phyloP scores from a whole-genome alignment of 495 filamentous ascomycete genomes.

The Haplographium delicatum region DNA sequence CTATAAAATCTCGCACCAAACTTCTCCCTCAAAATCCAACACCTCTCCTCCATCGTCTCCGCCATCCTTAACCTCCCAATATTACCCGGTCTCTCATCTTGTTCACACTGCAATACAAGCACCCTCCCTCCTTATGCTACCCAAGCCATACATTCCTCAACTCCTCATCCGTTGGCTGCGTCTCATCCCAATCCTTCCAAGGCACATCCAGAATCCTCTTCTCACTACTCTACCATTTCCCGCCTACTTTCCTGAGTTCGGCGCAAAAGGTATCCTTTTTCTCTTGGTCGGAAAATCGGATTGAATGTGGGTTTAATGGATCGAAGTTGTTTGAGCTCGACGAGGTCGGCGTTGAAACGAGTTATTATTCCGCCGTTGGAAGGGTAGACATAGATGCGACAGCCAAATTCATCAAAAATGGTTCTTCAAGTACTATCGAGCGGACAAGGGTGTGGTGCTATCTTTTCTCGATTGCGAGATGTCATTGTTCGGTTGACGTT shows the following conservation, averaged over 20 bases:
- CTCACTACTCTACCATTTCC: constrained; percentile 3
- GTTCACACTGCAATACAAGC: background rate
- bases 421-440: background rate
- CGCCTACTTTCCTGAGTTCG: background rate
- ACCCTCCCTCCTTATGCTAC: constrained; percentile 2
- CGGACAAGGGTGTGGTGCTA: background rate
- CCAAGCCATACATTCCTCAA: constrained; percentile 1
- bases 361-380: constrained; percentile 2
- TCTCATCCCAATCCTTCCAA: background rate
- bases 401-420: background rate
- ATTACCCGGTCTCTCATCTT: background rate
- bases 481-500: background rate
- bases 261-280: constrained; percentile 3
- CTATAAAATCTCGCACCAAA: background rate
- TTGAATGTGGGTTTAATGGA: background rate
- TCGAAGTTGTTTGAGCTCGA: constrained; percentile 3
- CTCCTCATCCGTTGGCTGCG: background rate
- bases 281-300: background rate
- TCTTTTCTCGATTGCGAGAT: background rate
- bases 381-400: background rate
- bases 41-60: constrained; percentile 7
- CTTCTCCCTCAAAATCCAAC: constrained; percentile 3
- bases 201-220: background rate
- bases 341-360: background rate
- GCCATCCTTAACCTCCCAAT: constrained; percentile 3